Evolutionary conservation across 805 yeast genomes (phyloP), one percentile per base, ranked within the genome.

Genomic region (Saccharomycopsis oosterbeekiorum): DNA sequence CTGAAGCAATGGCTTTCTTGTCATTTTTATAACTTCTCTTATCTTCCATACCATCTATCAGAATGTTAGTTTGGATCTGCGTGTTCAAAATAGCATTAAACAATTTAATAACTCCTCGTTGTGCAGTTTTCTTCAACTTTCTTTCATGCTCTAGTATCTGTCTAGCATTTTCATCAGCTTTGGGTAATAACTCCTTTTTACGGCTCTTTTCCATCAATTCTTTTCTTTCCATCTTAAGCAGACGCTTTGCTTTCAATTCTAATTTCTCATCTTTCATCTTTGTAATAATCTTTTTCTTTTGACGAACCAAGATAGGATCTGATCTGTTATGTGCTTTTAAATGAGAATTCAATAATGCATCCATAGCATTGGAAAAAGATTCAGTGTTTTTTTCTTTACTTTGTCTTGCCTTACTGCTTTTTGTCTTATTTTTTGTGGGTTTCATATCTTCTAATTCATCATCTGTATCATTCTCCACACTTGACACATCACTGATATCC

Each of bases 281-380:
- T 73, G 85, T 86, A 58, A 84, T 64, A 0, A 85, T 81, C 51
- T 80, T 78, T 66, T 86, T 88, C 69, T 88, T 88, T 26, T 82
- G 78, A 74, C 98, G 84, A 8, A 93, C 92, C 74, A 93, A 79
- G 60, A 93, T 89, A 2, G 99, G 99, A 71, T 92, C 96, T 55
- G 81, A 81, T 69, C 97, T 80, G 69, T 88, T 90, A 68, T 93
- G 88, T 0, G 97, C 96, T 71, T 94, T 94, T 66, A 93, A 77
- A 68, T 84, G 85, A 1, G 98, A 89, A 4, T 87, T 88, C 58
- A 93, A 75, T 68, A 93, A 87, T 15, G 96, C 94, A 66, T 77
- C 83, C 69, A 94, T 83, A 0, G 98, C 98, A 60, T 74, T 79
- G 19, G 96, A 89, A 69, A 94, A 93, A 1, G 84, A 78, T 54